Evolutionary conservation across 2,329 filamentous ascomycete genomes (phyloP).

Genomic region (Colletotrichum godetiae): DNA sequence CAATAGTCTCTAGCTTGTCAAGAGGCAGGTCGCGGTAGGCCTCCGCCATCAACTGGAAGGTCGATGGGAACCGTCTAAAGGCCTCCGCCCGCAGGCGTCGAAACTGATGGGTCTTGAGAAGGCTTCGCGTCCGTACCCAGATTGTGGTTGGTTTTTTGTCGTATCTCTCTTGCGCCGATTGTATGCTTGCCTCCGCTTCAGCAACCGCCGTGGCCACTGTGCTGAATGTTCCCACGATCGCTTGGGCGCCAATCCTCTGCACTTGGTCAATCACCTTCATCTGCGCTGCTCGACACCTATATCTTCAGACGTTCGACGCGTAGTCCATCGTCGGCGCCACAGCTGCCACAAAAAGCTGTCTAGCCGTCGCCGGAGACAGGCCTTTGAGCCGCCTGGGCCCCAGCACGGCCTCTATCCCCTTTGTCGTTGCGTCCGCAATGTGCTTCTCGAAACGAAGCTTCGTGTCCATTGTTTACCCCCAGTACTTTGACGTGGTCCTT

Average conservation of each 20-base stretch:
- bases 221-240: no score
- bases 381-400: slow-evolving; percentile 28
- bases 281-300: background rate
- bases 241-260: no score
- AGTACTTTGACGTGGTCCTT: no score
- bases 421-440: slow-evolving; percentile 29
- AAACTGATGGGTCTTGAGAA: background rate
- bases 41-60: background rate
- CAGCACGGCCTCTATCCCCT: slow-evolving; percentile 34
- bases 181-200: slow-evolving; percentile 28
- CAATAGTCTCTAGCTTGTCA: background rate
- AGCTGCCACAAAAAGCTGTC: slow-evolving; percentile 18
- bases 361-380: slow-evolving; percentile 10
- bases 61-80: background rate
- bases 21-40: background rate
- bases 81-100: background rate
- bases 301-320: slow-evolving; percentile 8
- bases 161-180: background rate
- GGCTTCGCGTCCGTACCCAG: background rate
- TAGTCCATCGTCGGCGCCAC: background rate
- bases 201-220: slow-evolving; percentile 10
- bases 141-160: background rate
- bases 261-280: no score
- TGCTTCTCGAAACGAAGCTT: slow-evolving; percentile 20
- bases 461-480: no score